Percentiles rank a stretch among this genome's conserved stretches.
phyloP scores from a whole-genome alignment of 2,329 filamentous ascomycete species.

The Fusarium paranaense region DNA sequence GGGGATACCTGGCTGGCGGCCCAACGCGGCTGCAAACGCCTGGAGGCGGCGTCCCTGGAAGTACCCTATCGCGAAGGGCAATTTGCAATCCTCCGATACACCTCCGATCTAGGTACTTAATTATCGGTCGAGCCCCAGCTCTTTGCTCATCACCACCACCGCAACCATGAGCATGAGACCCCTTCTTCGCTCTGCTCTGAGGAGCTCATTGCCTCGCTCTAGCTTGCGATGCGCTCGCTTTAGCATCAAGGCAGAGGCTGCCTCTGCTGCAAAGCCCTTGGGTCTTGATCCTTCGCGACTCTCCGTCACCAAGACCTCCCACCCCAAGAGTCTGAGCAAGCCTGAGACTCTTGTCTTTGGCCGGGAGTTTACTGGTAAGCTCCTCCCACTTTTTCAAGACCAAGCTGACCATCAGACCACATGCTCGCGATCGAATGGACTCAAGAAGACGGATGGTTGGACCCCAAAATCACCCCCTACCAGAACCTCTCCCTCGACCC shows the following conservation, averaged over 20 bases:
- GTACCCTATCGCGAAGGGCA: constrained; percentile 40
- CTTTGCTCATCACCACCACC: background rate
- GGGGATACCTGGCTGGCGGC: constrained; percentile 36
- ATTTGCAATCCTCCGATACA: constrained; percentile 45
- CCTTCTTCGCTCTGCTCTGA: constrained; percentile 48
- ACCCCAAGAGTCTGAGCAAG: constrained; percentile 79
- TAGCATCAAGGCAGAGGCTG: constrained; percentile 65
- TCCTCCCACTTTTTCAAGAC: background rate
- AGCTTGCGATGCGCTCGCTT: constrained; percentile 56
- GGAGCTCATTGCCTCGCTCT: constrained; percentile 50
- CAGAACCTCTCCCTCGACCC: constrained; percentile 97
- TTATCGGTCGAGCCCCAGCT: constrained; percentile 3
- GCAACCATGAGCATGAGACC: constrained; percentile 42
- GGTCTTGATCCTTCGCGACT: constrained; percentile 84
- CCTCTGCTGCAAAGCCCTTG: constrained; percentile 65
- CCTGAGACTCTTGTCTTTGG: constrained; percentile 91
- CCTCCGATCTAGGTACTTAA: constrained; percentile 40
- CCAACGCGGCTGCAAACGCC: constrained; percentile 39
- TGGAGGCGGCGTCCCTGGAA: constrained; percentile 41
- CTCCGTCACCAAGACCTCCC: constrained; percentile 77
- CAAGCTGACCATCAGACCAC: constrained; percentile 73
- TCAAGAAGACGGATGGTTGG: constrained; percentile 82
- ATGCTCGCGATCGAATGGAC: constrained; percentile 98
- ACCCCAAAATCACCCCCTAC: constrained; percentile 89
- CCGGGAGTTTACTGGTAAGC: constrained; percentile 84